Evolutionary conservation across 345 rosid genomes (phyloP), one percentile per base, ranked within the genome.

Genomic region (Boechera divaricarpa): DNA sequence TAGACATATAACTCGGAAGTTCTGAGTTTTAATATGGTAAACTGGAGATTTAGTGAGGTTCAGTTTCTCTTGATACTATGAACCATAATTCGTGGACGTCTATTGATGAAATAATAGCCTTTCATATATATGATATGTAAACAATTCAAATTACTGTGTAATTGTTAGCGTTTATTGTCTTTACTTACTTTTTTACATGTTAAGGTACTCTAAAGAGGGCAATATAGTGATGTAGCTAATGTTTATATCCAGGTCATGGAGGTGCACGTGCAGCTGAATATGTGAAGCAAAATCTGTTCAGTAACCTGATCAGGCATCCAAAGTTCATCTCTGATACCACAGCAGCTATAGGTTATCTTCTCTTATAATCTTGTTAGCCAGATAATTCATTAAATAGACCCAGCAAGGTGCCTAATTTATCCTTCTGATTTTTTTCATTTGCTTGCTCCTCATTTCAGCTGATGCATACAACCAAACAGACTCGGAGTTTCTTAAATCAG

Each of bases 221-320:
- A 35, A 6, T 33, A 2, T 63, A n/a, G 24, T 79, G 55, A 70
- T 67, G 28, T 9, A 76, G 56, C 63, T 18, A 16, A 32, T 78
- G 76, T 52, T 53, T 69, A 13, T 67, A 16, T 84, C 72, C 82
- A 96, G 99, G 99, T 78, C 99, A 96, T 84, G 99, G 99, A 63
- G 99, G 99, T 74, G 96, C 91, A 69, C 91, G 98, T 42, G 99
- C 99, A 62, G 99, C 99, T 75, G 98, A 96, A 83, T 96, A 90
- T 79, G 97, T 96, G 82, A 96, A 96, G 70, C 90, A 87, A 54
- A 91, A 93, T 75, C 94, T 93, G 56, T 93, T 96, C 86, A 90
- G 95, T 73, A 96, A 96, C 87, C 82, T 96, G 81, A 93, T 96
- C 79, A 89, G 73, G 42, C 98, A 93, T 85, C 99, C 99, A 72